Base-by-base conservation (phyloP, 768 basidiomycete genomes). In the Coprinellus aureogranulatus region DNA sequence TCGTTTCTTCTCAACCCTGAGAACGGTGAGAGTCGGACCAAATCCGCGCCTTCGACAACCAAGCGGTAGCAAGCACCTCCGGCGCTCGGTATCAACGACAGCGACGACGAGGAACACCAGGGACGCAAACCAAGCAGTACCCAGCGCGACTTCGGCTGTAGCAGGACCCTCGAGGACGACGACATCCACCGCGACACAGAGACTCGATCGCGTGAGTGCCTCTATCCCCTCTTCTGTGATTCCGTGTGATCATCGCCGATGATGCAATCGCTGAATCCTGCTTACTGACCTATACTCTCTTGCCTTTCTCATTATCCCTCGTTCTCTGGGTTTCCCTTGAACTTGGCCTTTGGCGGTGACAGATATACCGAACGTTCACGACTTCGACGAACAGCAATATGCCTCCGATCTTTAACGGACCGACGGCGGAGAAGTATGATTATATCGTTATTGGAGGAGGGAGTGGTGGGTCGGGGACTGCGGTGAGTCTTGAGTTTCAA, bases 371-470 rank as follows among this genome's bases (percentile, higher is more conserved):
- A 49, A 48, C 37, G 5, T 54, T 63, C 23, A 40, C 57, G 52
- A 34, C 58, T 10, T 41, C 51, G 26, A 4, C 55, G 11, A 28
- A 40, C 4, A 10, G 27, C n/a, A 81, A 72, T 26, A 92, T 92
- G 89, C 81, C 91, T 50, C 90, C 91, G 37, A 73, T 90, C 47
- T 78, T 63, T 59, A 77, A 83, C 54, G 84, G 78, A 64, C 86
- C 89, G 18, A 83, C 79, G 2, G 68, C 70, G 18, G 85, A 86
- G 44, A 83, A 82, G 68, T 92, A 90, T 70, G 94, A 97, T 68
- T 86, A 89, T 65, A 83, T 97, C 50, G 85, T 92, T 64, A 87
- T 97, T 64, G 94, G 94, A 52, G 94, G 93, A 59, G 97, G 97
- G 34, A 94, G 92, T 58, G 97, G 94, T 57, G 97, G 96, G 57